Evolutionary conservation across 1,284 basidiomycete genomes (phyloP).

Genomic region (Testicularia cyperi): DNA sequence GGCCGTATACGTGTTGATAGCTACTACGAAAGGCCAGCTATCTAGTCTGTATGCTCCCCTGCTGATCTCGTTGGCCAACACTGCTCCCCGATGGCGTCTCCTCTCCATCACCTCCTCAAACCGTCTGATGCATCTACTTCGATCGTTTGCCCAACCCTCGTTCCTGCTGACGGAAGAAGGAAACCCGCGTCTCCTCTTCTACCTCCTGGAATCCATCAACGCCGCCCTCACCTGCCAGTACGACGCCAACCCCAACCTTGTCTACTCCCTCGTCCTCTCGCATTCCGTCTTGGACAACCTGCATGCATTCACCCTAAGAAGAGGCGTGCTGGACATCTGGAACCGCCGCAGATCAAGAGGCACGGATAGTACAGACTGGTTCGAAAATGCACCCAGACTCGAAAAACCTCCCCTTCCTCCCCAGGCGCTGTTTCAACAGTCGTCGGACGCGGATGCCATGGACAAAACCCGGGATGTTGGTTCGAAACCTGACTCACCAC

Average conservation of each 20-base stretch:
- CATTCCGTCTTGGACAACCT: constrained; percentile 82
- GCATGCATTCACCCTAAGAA: constrained; percentile 80
- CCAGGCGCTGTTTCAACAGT: too few species aligned
- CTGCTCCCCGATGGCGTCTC: constrained; percentile 79
- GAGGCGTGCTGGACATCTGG: constrained; percentile 78
- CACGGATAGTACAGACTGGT: constrained; percentile 17
- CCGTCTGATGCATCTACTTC: constrained; percentile 80
- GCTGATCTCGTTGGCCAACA: constrained; percentile 83
- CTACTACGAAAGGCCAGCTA: constrained; percentile 69
- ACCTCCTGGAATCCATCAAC: constrained; percentile 90
- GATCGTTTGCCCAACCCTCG: constrained; percentile 80
- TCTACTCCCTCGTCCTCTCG: constrained; percentile 80
- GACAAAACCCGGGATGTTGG: too few species aligned
- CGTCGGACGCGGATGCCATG: too few species aligned
- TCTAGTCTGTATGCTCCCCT: constrained; percentile 71
- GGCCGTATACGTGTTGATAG: constrained; percentile 80
- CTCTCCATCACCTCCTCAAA: constrained; percentile 75
- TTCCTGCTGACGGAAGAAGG: constrained; percentile 91
- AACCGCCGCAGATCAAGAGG: constrained; percentile 16
- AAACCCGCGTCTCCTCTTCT: constrained; percentile 85
- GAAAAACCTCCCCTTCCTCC: constrained; percentile 16
- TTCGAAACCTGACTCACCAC: too few species aligned
- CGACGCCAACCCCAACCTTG: constrained; percentile 78
- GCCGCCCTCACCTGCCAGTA: constrained; percentile 67
- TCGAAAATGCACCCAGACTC: constrained; percentile 11